Percentiles rank a stretch among this genome's conserved stretches.
Evolutionary conservation across 352 stramenopile species (phyloP).

Genomic region (Phytopythium litorale): DNA sequence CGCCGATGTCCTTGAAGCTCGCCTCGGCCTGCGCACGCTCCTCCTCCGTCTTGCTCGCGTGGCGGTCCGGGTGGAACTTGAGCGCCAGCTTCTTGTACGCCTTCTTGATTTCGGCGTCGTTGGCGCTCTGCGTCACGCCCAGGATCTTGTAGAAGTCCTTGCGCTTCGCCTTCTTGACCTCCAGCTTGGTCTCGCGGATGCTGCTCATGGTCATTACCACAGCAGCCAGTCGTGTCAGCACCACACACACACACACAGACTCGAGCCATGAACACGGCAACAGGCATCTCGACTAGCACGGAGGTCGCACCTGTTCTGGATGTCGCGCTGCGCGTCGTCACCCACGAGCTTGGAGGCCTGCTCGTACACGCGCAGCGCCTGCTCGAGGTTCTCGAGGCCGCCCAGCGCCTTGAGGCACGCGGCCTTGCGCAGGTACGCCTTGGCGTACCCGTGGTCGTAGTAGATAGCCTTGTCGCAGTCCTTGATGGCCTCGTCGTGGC

Average conservation of each 20-base stretch:
- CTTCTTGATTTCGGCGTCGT: constrained; percentile 97
- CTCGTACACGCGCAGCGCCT: constrained; percentile 89
- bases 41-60: constrained; percentile 88
- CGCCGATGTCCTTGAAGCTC: constrained; percentile 95
- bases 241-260: not conserved
- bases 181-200: constrained; percentile 87
- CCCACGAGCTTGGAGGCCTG: constrained; percentile 84
- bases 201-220: constrained; percentile 12
- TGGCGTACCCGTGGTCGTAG: constrained; percentile 90
- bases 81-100: constrained; percentile 94
- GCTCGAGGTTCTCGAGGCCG: constrained; percentile 87
- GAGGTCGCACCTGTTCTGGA: constrained; percentile 37
- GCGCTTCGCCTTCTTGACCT: constrained; percentile 93
- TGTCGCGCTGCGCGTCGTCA: constrained; percentile 77
- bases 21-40: constrained; percentile 90
- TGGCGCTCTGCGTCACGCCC: constrained; percentile 73
- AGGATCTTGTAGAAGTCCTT: constrained; percentile 97
- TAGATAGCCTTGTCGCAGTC: constrained; percentile 90
- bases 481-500: constrained; percentile 86
- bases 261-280: not conserved
- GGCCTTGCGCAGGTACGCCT: constrained; percentile 84
- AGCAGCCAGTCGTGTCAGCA: not conserved
- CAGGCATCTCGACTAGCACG: not conserved
- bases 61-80: constrained; percentile 96
- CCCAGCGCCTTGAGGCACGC: constrained; percentile 73